phyloP scores from a whole-genome alignment of 306 rosid genomes.

The Luffa aegyptiaca region DNA sequence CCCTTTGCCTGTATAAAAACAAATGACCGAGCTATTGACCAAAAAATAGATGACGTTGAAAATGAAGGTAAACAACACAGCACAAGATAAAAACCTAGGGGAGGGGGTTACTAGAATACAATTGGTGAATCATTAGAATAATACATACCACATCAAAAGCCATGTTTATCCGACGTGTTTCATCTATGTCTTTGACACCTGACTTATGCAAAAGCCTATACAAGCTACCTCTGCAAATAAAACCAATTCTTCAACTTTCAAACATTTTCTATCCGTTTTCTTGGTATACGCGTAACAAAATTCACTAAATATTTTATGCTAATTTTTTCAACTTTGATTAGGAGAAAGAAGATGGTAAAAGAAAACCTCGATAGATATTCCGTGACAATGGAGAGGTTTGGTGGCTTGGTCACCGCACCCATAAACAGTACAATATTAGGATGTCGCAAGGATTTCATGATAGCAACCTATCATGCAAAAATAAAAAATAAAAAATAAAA shows the following conservation, averaged over 20 bases:
- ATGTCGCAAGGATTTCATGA: constrained; percentile 90
- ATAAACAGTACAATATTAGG: constrained; percentile 93
- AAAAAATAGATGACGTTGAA: neutral
- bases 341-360: constrained; percentile 11
- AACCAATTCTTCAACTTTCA: constrained; percentile 18
- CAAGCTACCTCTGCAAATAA: constrained; percentile 91
- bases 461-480: constrained; percentile 64
- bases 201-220: constrained; percentile 83
- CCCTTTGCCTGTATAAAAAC: constrained; percentile 76
- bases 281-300: neutral
- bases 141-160: constrained; percentile 90
- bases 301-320: neutral
- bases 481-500: neutral
- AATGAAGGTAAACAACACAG: constrained; percentile 2
- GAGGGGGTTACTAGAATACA: neutral
- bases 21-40: constrained; percentile 12
- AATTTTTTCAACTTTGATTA: neutral
- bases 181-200: constrained; percentile 83
- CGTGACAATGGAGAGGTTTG: constrained; percentile 92
- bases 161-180: constrained; percentile 81
- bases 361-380: constrained; percentile 92
- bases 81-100: constrained; percentile 9
- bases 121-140: neutral
- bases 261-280: constrained; percentile 15
- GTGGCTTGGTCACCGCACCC: constrained; percentile 98